A percentile compares a stretch with the other conserved stretches of the same genome.
phyloP scores from a whole-genome alignment of 2,329 filamentous ascomycete species.

The Penicillium sp. region DNA sequence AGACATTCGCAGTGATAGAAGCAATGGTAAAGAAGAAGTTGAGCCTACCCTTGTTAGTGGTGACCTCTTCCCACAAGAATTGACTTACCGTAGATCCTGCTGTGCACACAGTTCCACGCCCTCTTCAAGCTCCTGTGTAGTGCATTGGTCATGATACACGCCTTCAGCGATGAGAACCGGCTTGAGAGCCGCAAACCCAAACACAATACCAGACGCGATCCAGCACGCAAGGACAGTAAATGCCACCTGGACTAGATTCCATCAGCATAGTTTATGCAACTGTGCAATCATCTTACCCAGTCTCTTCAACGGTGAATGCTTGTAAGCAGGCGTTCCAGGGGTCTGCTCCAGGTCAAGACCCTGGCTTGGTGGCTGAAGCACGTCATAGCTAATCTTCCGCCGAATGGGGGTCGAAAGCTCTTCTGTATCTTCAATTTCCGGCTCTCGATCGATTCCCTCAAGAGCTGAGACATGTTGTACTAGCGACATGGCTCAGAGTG shows the following conservation, averaged over 20 bases:
- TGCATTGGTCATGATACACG: constrained; percentile 63
- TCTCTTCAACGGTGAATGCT: constrained; percentile 40
- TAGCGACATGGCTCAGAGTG: constrained; percentile 41
- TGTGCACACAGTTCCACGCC: constrained; percentile 51
- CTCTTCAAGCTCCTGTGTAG: constrained; percentile 46
- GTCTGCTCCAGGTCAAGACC: constrained; percentile 32
- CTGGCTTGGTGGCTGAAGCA: constrained; percentile 35
- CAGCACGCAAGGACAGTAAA: constrained; percentile 67
- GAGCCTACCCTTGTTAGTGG: constrained; percentile 43
- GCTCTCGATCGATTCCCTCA: constrained; percentile 46
- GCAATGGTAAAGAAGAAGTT: constrained; percentile 93
- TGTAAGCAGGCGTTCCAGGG: constrained; percentile 45
- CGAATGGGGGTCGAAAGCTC: constrained; percentile 16
- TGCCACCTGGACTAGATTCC: constrained; percentile 51
- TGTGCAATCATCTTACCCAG: constrained; percentile 20
- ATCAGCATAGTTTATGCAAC: constrained; percentile 4
- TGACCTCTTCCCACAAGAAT: neutral
- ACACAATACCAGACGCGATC: constrained; percentile 70
- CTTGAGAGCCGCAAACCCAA: constrained; percentile 80
- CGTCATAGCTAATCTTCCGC: constrained; percentile 38
- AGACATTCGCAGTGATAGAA: constrained; percentile 81
- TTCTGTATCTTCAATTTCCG: constrained; percentile 15
- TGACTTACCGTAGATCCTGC: constrained; percentile 49
- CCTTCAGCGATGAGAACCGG: constrained; percentile 69
- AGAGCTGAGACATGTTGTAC: constrained; percentile 47